These are phyloP conservation scores for Colletotrichum sp. DNA, from an alignment of 2,329 filamentous ascomycete species.

Conservation along the genomic window DNA sequence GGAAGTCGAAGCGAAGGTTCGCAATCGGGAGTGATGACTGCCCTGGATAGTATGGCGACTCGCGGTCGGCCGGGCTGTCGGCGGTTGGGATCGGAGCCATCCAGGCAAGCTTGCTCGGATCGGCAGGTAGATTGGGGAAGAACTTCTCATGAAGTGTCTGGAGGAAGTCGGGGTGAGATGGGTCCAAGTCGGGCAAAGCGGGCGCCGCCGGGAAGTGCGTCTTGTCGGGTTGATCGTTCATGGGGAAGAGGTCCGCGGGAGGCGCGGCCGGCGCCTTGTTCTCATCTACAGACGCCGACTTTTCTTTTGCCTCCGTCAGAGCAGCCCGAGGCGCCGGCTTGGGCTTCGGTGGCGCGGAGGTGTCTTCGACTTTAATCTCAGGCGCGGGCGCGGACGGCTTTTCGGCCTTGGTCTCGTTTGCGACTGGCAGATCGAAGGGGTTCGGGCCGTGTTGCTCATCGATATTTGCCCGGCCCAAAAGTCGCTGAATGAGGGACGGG, in stretches of 20 bases:
- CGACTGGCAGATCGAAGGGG: constrained; percentile 43
- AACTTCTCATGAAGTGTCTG: constrained; percentile 87
- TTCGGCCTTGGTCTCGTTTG: background rate
- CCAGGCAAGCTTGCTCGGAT: constrained; percentile 88
- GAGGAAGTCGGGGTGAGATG: constrained; percentile 82
- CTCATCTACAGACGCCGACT: constrained; percentile 37
- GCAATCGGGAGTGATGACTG: constrained; percentile 75
- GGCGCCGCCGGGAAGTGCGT: constrained; percentile 68
- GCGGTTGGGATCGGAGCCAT: constrained; percentile 76
- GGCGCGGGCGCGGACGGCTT: constrained; percentile 26
- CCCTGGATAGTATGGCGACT: constrained; percentile 83
- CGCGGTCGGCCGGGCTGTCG: constrained; percentile 67
- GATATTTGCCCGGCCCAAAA: constrained; percentile 79
- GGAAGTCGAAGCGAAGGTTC: constrained; percentile 88
- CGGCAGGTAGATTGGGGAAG: constrained; percentile 85
- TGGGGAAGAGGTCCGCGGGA: constrained; percentile 46
- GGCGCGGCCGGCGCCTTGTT: constrained; percentile 46
- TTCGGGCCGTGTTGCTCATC: constrained; percentile 60
- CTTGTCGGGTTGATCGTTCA: constrained; percentile 39
- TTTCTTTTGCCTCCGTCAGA: background rate
- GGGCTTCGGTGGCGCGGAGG: constrained; percentile 25
- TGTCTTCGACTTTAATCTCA: constrained; percentile 41
- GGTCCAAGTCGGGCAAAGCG: constrained; percentile 76
- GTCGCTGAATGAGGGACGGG: constrained; percentile 75
- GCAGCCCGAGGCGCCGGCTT: constrained; percentile 5